Percentiles rank a stretch among this genome's conserved stretches.
These are phyloP conservation scores for Coemansia sp. DNA, from an alignment of 192 early-diverging fungal species.

Conservation along the genomic window DNA sequence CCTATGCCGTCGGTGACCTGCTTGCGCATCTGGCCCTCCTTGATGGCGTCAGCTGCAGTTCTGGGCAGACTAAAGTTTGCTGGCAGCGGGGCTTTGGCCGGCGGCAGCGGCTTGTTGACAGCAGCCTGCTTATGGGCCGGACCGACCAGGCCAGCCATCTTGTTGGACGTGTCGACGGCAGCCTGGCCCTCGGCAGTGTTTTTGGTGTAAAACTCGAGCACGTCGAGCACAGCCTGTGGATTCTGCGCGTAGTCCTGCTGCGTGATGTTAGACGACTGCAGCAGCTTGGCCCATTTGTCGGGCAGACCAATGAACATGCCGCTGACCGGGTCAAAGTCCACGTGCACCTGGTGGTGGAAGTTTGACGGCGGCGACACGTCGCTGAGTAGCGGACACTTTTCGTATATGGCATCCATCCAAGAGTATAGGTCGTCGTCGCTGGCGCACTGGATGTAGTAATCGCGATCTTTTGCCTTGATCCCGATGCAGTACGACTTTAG, in stretches of 20 bases:
- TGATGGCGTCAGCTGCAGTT: slow-evolving; percentile 48
- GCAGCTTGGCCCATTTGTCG: slow-evolving; percentile 89
- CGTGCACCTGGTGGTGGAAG: slow-evolving; percentile 61
- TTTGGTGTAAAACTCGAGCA: slow-evolving; percentile 97
- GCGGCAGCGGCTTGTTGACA: slow-evolving; percentile 49
- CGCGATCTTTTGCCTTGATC: slow-evolving; percentile 89
- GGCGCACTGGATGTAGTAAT: slow-evolving; percentile 88
- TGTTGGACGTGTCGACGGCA: slow-evolving; percentile 44
- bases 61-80: slow-evolving; percentile 46
- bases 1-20: slow-evolving; percentile 51
- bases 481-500: slow-evolving; percentile 94
- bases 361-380: slow-evolving; percentile 57
- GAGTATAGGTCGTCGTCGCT: slow-evolving; percentile 96
- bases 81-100: slow-evolving; percentile 43
- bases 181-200: slow-evolving; percentile 56
- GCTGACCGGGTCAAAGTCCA: slow-evolving; percentile 59
- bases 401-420: slow-evolving; percentile 99
- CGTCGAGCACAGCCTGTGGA: slow-evolving; percentile 96
- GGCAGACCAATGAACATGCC: slow-evolving; percentile 79
- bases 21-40: slow-evolving; percentile 53
- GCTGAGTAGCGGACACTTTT: slow-evolving; percentile 54
- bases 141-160: slow-evolving; percentile 57
- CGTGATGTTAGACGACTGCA: slow-evolving; percentile 92
- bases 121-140: not conserved
- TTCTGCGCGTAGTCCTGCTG: slow-evolving; percentile 97